A percentile compares a stretch with the other conserved stretches of the same genome.
These are phyloP conservation scores for Cercospora nicotianae DNA, from an alignment of 2,329 filamentous ascomycete species.

Conservation along the genomic window DNA sequence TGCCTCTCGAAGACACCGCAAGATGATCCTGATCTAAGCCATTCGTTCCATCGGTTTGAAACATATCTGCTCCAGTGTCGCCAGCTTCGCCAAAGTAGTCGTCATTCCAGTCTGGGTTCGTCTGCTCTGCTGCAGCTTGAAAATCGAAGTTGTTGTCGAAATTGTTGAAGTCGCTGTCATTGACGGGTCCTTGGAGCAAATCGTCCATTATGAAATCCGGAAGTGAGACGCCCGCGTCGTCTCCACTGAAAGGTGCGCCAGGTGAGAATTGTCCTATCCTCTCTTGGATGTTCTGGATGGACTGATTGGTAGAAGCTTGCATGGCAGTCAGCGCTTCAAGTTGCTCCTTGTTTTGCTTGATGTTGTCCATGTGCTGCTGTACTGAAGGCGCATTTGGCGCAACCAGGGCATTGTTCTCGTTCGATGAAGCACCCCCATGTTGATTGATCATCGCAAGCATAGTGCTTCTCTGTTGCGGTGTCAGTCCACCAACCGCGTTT, in stretches of 20 bases:
- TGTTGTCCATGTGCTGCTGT: conserved; percentile 57
- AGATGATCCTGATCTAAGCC: conserved; percentile 15
- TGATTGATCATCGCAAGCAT: conserved; percentile 50
- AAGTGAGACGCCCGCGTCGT: conserved; percentile 13
- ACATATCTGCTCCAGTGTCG: conserved; percentile 20
- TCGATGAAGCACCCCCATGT: conserved; percentile 44
- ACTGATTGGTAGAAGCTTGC: conserved; percentile 47
- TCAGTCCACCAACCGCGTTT: conserved; percentile 49
- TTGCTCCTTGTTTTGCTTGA: conserved; percentile 70
- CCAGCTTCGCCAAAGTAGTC: conserved; percentile 13
- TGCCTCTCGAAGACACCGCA: conserved; percentile 1
- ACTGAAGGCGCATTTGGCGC: conserved; percentile 57
- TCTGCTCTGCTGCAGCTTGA: conserved; percentile 23
- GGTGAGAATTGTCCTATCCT: conserved; percentile 17
- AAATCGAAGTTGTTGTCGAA: conserved; percentile 32
- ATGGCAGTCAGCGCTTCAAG: conserved; percentile 76
- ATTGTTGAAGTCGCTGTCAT: conserved; percentile 13
- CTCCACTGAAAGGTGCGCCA: conserved; percentile 7
- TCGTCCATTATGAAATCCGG: conserved; percentile 16
- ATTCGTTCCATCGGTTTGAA: not conserved
- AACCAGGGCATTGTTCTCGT: conserved; percentile 57
- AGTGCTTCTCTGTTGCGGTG: conserved; percentile 49
- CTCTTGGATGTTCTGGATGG: conserved; percentile 64
- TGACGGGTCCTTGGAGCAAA: not conserved
- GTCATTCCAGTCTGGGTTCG: conserved; percentile 17